phyloP scores from a whole-genome alignment of 345 rosid species.

The Laguncularia racemosa region DNA sequence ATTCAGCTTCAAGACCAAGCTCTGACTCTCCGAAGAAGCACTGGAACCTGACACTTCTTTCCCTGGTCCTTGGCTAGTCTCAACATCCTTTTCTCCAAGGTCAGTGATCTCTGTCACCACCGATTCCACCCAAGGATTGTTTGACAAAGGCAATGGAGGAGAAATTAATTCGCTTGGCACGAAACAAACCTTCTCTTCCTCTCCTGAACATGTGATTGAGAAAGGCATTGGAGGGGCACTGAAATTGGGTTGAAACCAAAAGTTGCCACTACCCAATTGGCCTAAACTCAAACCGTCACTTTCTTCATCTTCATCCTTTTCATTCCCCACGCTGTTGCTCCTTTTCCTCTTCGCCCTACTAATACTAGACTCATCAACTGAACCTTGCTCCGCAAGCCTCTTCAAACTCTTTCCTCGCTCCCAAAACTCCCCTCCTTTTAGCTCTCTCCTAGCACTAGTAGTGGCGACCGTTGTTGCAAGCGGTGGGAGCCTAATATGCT shows the following conservation, averaged over 20 bases:
- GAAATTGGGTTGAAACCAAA: constrained; percentile 72
- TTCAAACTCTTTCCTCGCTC: constrained; percentile 63
- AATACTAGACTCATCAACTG: constrained; percentile 46
- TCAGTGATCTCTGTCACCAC: constrained; percentile 66
- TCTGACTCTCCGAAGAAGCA: constrained; percentile 64
- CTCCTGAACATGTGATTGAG: constrained; percentile 61
- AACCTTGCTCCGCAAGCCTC: constrained; percentile 65
- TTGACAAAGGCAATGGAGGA: constrained; percentile 52
- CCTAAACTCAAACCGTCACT: constrained; percentile 38
- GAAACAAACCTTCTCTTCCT: constrained; percentile 61
- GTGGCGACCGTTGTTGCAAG: constrained; percentile 42
- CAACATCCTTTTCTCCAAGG: constrained; percentile 54
- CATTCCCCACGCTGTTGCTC: constrained; percentile 17
- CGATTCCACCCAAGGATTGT: constrained; percentile 77
- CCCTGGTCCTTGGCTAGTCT: constrained; percentile 46
- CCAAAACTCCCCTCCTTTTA: constrained; percentile 51
- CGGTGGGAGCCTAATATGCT: constrained; percentile 80
- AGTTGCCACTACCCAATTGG: constrained; percentile 38
- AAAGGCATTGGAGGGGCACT: constrained; percentile 51
- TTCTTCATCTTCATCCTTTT: constrained; percentile 21
- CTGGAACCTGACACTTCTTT: constrained; percentile 82
- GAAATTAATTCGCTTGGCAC: constrained; percentile 63
- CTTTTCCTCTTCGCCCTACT: constrained; percentile 72
- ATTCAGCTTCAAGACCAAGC: constrained; percentile 40
- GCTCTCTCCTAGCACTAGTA: constrained; percentile 32